Base-by-base conservation (phyloP, 2,329 filamentous ascomycete genomes). In the Colletotrichum cereale region DNA sequence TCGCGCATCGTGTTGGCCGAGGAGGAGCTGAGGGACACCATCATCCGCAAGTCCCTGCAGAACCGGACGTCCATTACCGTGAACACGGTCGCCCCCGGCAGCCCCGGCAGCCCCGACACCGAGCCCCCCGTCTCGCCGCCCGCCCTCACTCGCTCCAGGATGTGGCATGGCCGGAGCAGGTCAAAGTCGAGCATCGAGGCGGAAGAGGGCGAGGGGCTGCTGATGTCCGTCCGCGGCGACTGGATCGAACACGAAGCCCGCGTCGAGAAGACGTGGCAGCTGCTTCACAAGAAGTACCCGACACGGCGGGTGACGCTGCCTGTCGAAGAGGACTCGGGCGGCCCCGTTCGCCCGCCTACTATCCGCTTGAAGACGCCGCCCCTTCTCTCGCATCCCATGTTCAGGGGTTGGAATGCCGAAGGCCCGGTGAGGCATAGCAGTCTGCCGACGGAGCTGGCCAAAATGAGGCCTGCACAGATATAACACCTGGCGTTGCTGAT, bases 201-300 rank as follows among this genome's bases (percentile, higher is more conserved):
- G 0, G 69, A 72, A 26, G 69, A 72, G 47, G 66, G 69, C 18
- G 69, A 72, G 36, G 69, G 58, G 0, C 1, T 72, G 1, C 12
- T 72, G 18, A 64, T 48, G 65, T 48, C 52, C 1, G 52, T 69
- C 1, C 52, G 69, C 4, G 65, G 69, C 21, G 65, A 69, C 44
- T 72, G 69, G 69, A 63, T 47, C 1, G 60, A 72, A 31, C 69
- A 72, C 31, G 69, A 72, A 24, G 69, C 65, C 36, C 52, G 65
- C 29, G 69, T 72, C 11, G 69, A 72, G 53, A 58, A 26, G 65
- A 72, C 69, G 44, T 72, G 69, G 69, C 65, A 72, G 47, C 66
- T 72, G 12, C 52, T 72, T 0, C 69, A 72, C n/a, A 72, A 60
- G 31, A 72, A 72, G 60, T 72, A 72, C 60, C 69, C 69, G 10